Base-by-base conservation (phyloP, 495 filamentous ascomycete genomes). In the Penicillium subrubescens region DNA sequence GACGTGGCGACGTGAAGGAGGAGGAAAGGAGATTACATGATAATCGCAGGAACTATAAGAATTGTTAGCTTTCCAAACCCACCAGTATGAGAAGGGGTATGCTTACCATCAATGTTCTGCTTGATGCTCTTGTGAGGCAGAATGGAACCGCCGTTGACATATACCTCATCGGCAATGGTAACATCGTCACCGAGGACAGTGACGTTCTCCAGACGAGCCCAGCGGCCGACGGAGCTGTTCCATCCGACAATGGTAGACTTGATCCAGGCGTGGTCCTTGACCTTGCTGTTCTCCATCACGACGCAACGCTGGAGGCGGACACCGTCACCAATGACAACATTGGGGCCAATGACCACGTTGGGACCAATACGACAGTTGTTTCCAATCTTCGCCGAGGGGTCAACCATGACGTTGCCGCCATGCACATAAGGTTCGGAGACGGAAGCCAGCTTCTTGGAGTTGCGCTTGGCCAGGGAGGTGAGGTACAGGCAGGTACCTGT, bases 121-220 rank as follows among this genome's bases (percentile, higher is more conserved):
- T 99, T 99, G 86, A 99, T 98, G 75, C 89, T 94, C 90, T 99
- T 99, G 81, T 99, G 95, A 23, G 95, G 95, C 70, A 99, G 81
- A 64, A 99, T 89, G 66, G 92, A 94, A 61, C 96, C 95, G 69
- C 95, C 95, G 80, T 99, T 99, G 75, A 98, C 96, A 77, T 99
- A 98, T 44, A 99, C 90, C 79, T 99, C 95, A 74, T 99, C 95
- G 56, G 91, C 93, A 76, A 99, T 97, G 60, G 92, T 97, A n/a
- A 99, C 95, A 77, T 99, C 95, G 78, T 99, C 96, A 67, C 95
- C 95, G 48, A 99, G 86, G 55, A 99, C 95, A 2, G 90, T 92
- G 29, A 99, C 95, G 72, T 99, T 99, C 85, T 99, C 95, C 71
- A 99, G 81, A 64, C 95, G 89, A 61, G 95, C 94, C 95, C 95